A percentile compares a stretch with the other conserved stretches of the same genome.
These are phyloP conservation scores for Thielaviopsis punctulata DNA, from an alignment of 2,329 filamentous ascomycete species.

Conservation along the genomic window DNA sequence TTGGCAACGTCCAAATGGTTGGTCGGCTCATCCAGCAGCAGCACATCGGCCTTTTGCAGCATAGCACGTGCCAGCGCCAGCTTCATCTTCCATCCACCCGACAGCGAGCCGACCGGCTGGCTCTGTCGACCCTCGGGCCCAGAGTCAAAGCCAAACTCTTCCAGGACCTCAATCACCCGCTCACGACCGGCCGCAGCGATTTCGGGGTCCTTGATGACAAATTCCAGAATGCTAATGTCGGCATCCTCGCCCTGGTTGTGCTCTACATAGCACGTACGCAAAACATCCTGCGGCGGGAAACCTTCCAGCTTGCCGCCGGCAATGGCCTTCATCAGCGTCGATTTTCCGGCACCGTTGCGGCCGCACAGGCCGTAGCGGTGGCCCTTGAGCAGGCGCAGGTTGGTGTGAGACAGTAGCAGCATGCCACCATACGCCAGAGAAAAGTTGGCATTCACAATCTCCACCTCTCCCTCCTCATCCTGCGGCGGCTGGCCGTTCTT, in stretches of 20 bases:
- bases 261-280: slow-evolving; percentile 95
- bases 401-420: slow-evolving; percentile 90
- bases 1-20: slow-evolving; percentile 96
- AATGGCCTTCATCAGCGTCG: slow-evolving; percentile 96
- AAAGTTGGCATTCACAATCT: slow-evolving; percentile 96
- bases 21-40: slow-evolving; percentile 93
- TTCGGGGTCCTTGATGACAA: slow-evolving; percentile 74
- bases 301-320: slow-evolving; percentile 91
- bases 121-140: slow-evolving; percentile 79
- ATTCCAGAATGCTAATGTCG: slow-evolving; percentile 88
- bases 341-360: slow-evolving; percentile 94
- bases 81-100: slow-evolving; percentile 99
- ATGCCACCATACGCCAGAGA: slow-evolving; percentile 95
- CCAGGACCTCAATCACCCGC: slow-evolving; percentile 66
- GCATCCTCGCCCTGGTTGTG: slow-evolving; percentile 98
- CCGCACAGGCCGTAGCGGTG: slow-evolving; percentile 95
- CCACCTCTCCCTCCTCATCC: slow-evolving; percentile 79
- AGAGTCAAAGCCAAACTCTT: slow-evolving; percentile 83
- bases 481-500: slow-evolving; percentile 72
- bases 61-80: slow-evolving; percentile 87
- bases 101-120: slow-evolving; percentile 82
- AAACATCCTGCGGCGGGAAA: slow-evolving; percentile 79
- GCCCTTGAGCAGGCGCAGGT: slow-evolving; percentile 82
- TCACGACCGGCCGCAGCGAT: slow-evolving; percentile 64
- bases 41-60: slow-evolving; percentile 90